Conservation (phyloP, 345 rosid species). For the Dovyalis caffra region DNA sequence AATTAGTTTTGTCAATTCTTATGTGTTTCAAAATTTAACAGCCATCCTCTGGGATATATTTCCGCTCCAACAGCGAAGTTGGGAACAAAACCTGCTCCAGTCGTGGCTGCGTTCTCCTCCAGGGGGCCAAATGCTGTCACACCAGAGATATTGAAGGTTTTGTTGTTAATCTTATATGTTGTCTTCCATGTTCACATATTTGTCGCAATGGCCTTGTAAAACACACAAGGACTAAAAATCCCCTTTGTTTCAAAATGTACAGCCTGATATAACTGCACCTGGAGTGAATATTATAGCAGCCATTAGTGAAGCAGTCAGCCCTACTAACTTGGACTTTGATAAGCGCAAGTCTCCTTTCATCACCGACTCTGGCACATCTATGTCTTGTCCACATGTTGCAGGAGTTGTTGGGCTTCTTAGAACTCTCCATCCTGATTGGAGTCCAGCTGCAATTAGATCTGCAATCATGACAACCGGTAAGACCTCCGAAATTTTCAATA, state of each 20-base stretch:
- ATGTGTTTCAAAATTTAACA: constrained; percentile 11
- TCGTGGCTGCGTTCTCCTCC: constrained; percentile 66
- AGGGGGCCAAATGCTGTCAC: constrained; percentile 60
- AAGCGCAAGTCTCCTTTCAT: not conserved
- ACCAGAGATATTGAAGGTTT: constrained; percentile 61
- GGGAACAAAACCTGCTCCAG: constrained; percentile 53
- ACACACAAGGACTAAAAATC: not conserved
- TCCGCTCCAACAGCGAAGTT: constrained; percentile 21
- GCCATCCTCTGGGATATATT: constrained; percentile 49
- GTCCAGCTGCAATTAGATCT: constrained; percentile 53
- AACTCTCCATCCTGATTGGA: constrained; percentile 47
- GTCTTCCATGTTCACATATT: too few species aligned
- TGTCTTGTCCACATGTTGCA: constrained; percentile 63
- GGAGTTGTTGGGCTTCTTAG: constrained; percentile 54
- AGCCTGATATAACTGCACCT: constrained; percentile 85
- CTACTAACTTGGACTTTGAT: not conserved
- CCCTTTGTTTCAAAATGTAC: not conserved
- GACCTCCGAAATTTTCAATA: not conserved
- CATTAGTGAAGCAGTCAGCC: constrained; percentile 26
- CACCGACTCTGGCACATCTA: constrained; percentile 47
- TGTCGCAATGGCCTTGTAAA: too few species aligned
- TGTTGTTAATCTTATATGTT: too few species aligned
- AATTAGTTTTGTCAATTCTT: not conserved
- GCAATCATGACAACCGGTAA: constrained; percentile 67
- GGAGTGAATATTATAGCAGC: constrained; percentile 75